Base-by-base conservation (phyloP, 2,329 filamentous ascomycete species). In the Pestalotiopsis fici region DNA sequence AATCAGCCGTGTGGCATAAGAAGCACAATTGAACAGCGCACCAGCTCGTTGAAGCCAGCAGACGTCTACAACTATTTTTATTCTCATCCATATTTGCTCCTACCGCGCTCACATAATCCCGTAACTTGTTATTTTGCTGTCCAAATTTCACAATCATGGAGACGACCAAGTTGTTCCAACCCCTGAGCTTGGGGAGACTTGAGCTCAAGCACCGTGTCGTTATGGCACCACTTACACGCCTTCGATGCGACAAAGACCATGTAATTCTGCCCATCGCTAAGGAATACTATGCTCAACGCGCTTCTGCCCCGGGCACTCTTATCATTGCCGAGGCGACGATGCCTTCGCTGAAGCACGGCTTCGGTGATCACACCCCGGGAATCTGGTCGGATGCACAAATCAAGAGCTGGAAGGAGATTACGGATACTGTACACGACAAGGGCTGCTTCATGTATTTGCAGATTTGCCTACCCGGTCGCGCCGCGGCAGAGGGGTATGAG, bases 391-490 rank as follows among this genome's bases (percentile, higher is more conserved):
- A 81, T 3, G 79, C 78, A 37, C 86, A 88, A 71, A 80, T 88
- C 64, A 78, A 79, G 2, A 84, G 80, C 0, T 90, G 88, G 88
- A 85, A 83, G 67, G 77, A 81, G 55, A 79, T 90, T 65, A 88
- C 85, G 2, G 83, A 86, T 65, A 85, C 83, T 2, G 87, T 90
- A 2, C 88, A 91, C 76, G 79, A 79, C 43, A 86, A 88, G 73
- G 85, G 86, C 37, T 82, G 81, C 50, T 85, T 82, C 73, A 88
- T 92, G 64, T 91, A 83, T 78, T 76, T 83, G 2, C 91, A 93
- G 74, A 80, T 93, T 0, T 91, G 88, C 82, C 85, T 84, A 0
- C 79, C 88, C 5, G 90, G 91, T 3, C 85, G 91, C 3, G 83
- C 84, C 2, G 86, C 86, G 0, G 71, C 71, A 15, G 77, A 79